These are phyloP conservation scores for Euphorbia peplus DNA, from an alignment of 345 rosid species.

Conservation along the genomic window DNA sequence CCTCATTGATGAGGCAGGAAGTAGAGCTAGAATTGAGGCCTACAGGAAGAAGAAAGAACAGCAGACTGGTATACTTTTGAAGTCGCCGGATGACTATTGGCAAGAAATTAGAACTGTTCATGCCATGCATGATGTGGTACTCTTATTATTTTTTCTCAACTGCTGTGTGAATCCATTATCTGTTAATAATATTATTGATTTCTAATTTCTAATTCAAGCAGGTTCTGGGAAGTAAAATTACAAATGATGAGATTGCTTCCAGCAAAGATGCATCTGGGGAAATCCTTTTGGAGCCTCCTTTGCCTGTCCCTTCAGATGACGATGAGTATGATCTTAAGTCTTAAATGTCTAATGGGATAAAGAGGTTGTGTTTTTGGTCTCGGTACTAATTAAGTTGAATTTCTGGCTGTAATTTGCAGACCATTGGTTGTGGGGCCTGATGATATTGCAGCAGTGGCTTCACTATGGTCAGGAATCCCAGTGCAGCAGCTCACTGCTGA, in stretches of 20 bases:
- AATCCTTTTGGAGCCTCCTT: slow-evolving; percentile 45
- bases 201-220: slow-evolving; percentile 25
- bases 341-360: slow-evolving; percentile 16
- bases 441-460: slow-evolving; percentile 92
- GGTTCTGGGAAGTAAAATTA: slow-evolving; percentile 62
- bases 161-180: slow-evolving; percentile 14
- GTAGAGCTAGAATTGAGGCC: slow-evolving; percentile 86
- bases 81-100: slow-evolving; percentile 92
- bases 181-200: slow-evolving; percentile 16
- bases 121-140: slow-evolving; percentile 98
- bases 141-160: slow-evolving; percentile 7
- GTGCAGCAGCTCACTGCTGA: slow-evolving; percentile 95
- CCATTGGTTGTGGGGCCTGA: slow-evolving; percentile 73
- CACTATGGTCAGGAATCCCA: slow-evolving; percentile 96
- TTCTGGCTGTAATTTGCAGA: slow-evolving; percentile 44
- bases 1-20: slow-evolving; percentile 97
- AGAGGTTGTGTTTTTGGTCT: slow-evolving; percentile 1
- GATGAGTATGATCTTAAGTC: slow-evolving; percentile 54
- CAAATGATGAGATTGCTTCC: slow-evolving; percentile 40
- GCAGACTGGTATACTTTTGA: slow-evolving; percentile 68
- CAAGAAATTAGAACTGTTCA: slow-evolving; percentile 92
- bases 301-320: slow-evolving; percentile 44
- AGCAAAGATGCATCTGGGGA: slow-evolving; percentile 42
- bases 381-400: slow-evolving; percentile 3
- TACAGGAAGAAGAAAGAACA: slow-evolving; percentile 82